Evolutionary conservation across 2,329 filamentous ascomycete genomes (phyloP), one percentile per base, ranked within the genome.

Genomic region (Talaromyces funiculosus): DNA sequence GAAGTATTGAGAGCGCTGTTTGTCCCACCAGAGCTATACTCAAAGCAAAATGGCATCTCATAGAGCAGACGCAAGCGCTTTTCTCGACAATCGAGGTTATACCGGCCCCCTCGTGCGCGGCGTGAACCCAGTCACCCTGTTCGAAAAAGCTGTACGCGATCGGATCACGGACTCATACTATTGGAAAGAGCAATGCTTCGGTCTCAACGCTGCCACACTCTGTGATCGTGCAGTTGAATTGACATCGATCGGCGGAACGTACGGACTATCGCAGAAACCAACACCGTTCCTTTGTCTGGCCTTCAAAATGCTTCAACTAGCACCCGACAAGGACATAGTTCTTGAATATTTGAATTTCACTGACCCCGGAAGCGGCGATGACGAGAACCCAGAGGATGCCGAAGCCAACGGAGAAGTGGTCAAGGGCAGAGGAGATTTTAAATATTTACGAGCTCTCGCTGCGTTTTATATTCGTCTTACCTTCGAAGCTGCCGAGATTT

Each of bases 101-200:
- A 81, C 80, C 12, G 90, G 87, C 49, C 77, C 86, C 37, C 84
- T 95, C 22, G 87, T 94, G 64, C 92, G 93, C 73, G 92, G 92
- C 63, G 88, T 95, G 70, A 97, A 97, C 78, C 93, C 93, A 0
- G 90, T 92, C n/a, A 92, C 90, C 4, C 90, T 97, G 62, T 90
- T 97, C 83, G 93, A 97, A 76, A 96, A 96, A 75, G 89, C 92
- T 42, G 91, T 97, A 66, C 90, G 90, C 71, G 94, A 99, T 77
- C 92, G 94, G 72, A 97, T 99, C 75, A 86, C 92, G 67, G 92
- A 96, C 71, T 90, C 87, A 57, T 95, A 96, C 78, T 99, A 96
- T 80, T 99, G 92, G 89, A 97, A 97, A 76, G 94, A 97, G 77
- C 92, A 97, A 78, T 97, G 94, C 74, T 99, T 97, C 77, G 94